phyloP scores from a whole-genome alignment of 331 rosid species.

The Saraca asoca region DNA sequence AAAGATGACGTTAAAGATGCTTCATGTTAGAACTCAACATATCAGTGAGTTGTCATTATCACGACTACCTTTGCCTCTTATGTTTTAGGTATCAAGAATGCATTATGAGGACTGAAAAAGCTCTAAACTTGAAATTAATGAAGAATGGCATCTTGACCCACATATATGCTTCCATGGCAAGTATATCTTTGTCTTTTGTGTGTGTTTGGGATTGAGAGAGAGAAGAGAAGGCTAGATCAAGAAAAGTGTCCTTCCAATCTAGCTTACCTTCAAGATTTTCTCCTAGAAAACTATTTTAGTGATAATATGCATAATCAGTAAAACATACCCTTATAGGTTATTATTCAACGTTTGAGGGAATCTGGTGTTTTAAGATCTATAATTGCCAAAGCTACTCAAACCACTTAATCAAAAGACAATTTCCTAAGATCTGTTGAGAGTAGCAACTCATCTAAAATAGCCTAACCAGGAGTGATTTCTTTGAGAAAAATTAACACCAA shows the following conservation, averaged over 20 bases:
- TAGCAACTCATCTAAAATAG: neutral
- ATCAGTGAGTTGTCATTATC: conserved; percentile 47
- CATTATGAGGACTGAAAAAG: conserved; percentile 79
- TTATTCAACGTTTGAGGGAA: conserved; percentile 79
- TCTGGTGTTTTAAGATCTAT: conserved; percentile 67
- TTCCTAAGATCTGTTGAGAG: conserved; percentile 69
- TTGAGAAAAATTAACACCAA: conserved; percentile 63
- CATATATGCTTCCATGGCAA: conserved; percentile 79
- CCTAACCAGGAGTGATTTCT: conserved; percentile 41
- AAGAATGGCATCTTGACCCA: conserved; percentile 84
- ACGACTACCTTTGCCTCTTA: conserved; percentile 19
- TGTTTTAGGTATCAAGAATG: conserved; percentile 77
- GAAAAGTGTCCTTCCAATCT: too few relatives aligned
- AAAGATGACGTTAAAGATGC: conserved; percentile 72
- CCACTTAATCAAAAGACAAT: conserved; percentile 58
- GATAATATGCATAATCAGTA: neutral
- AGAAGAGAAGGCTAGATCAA: too few relatives aligned
- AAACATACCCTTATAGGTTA: conserved; percentile 50
- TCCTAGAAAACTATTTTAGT: conserved; percentile 21
- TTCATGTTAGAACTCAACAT: conserved; percentile 67
- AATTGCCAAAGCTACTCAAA: conserved; percentile 62
- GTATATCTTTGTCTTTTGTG: too few relatives aligned
- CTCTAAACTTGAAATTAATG: conserved; percentile 63
- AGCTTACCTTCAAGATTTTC: conserved; percentile 22
- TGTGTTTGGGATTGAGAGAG: too few relatives aligned